Evolutionary conservation across 1,139 yeast genomes (phyloP).

Genomic region (Dujonia santamariae): DNA sequence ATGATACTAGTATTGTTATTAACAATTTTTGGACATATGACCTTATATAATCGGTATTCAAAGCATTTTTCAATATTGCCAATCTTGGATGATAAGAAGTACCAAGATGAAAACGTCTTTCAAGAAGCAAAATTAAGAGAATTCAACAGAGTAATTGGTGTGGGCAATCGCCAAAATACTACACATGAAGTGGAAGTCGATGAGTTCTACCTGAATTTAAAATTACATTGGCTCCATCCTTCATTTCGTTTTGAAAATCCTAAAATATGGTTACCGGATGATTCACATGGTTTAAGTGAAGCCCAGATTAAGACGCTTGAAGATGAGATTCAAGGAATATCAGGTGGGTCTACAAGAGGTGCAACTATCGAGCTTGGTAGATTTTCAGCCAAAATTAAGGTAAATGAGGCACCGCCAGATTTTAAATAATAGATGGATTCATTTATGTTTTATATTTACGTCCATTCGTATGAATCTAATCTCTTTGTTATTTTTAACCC

Average conservation of each 20-base stretch:
- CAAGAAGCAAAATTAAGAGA: slow-evolving; percentile 2
- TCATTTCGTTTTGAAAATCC: slow-evolving; percentile 33
- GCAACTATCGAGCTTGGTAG: slow-evolving; percentile 17
- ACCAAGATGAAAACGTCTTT: slow-evolving; percentile 4
- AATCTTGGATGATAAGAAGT: slow-evolving; percentile 19
- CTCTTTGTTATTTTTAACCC: slow-evolving; percentile 20
- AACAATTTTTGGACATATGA: slow-evolving; percentile 32
- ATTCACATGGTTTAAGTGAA: slow-evolving; percentile 16
- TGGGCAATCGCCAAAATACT: too few relatives aligned
- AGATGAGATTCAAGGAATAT: slow-evolving; percentile 11
- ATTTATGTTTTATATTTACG: neutral
- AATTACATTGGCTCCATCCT: slow-evolving; percentile 30
- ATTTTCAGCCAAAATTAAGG: slow-evolving; percentile 15
- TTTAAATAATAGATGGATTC: slow-evolving; percentile 23
- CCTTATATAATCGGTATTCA: slow-evolving; percentile 26
- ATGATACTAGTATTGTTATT: slow-evolving; percentile 42
- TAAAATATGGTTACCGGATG: slow-evolving; percentile 34
- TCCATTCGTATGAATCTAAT: slow-evolving; percentile 13
- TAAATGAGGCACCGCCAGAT: slow-evolving; percentile 38
- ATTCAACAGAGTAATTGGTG: too few relatives aligned
- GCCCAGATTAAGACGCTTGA: slow-evolving; percentile 10
- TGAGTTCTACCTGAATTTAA: slow-evolving; percentile 16
- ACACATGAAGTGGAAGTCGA: too few relatives aligned
- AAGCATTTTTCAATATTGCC: slow-evolving; percentile 30
- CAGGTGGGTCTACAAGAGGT: slow-evolving; percentile 28